Base-by-base conservation (phyloP, 1,139 yeast species). In the Pichia sp. region DNA sequence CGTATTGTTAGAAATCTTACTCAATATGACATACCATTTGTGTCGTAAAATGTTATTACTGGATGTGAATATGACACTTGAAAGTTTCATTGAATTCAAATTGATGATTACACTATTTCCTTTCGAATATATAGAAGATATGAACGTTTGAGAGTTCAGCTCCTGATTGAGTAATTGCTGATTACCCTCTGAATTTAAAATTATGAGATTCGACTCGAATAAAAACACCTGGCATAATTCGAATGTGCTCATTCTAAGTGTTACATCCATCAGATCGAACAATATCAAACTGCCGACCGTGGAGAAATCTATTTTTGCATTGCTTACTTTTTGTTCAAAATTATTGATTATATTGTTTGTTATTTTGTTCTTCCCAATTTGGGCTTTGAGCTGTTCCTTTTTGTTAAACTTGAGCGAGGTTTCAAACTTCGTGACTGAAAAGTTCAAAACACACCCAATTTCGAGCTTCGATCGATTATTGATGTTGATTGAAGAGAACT, bases 21-120 rank as follows among this genome's bases (percentile, higher is more conserved):
- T 73, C 55, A 56, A 65, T 62, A 51, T 69, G 65, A 54, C 72
- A 63, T 55, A 49, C 79, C 84, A 80, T 63, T 79, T 78, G 19
- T 70, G 63, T 5, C 73, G 64, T 1, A 76, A 64, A 13, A 78
- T 65, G 16, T 67, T 69, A 49, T 73, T 72, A 11, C 62, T 62
- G 34, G 75, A 72, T 40, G 66, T 63, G 1, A 81, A 56, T 44
- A 70, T 74, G n/a, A 80, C 59, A 59, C 80, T 83, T 0, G 83
- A 81, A 5, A 78, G 61, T 5, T 70, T 63, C 13, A 74, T 70
- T 34, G 72, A 73, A 13, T 74, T 68, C 45, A 79, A 70, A 56
- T 72, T 75, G 13, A 80, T 60, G 5, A 70, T 64, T 11, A 79
- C 61, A 0, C 54, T 51, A 6, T 72, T 68, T 36, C 65, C 64